phyloP scores from a whole-genome alignment of 2,329 filamentous ascomycete genomes.

The Bipolaris oryzae region DNA sequence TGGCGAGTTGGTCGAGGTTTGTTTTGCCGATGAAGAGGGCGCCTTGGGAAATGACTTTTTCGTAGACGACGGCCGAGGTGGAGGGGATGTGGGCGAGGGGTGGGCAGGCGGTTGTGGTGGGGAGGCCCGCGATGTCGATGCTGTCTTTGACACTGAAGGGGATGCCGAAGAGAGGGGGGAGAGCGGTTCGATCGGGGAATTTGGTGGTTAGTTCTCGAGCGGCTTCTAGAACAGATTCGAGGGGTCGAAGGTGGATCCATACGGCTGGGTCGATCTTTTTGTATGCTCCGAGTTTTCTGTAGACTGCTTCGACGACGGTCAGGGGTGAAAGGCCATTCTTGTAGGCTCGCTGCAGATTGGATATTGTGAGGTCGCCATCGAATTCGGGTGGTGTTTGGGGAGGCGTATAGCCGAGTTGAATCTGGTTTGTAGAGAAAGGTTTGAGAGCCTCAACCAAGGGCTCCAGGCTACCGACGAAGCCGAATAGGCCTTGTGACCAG shows the following conservation, averaged over 20 bases:
- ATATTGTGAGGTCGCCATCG: slow-evolving; percentile 53
- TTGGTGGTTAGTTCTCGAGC: slow-evolving; percentile 51
- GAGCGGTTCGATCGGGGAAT: slow-evolving; percentile 48
- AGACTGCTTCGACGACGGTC: slow-evolving; percentile 54
- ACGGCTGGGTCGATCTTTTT: slow-evolving; percentile 55
- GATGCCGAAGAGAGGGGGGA: slow-evolving; percentile 61
- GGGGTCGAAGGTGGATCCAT: slow-evolving; percentile 56
- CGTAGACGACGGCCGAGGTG: slow-evolving; percentile 58
- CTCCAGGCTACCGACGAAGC: slow-evolving; percentile 55
- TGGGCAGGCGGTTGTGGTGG: slow-evolving; percentile 60
- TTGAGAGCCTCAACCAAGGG: slow-evolving; percentile 45
- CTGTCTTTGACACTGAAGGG: slow-evolving; percentile 65
- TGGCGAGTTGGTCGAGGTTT: slow-evolving; percentile 68
- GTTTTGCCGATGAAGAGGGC: slow-evolving; percentile 66
- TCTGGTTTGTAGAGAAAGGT: slow-evolving; percentile 16
- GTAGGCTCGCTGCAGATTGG: slow-evolving; percentile 54
- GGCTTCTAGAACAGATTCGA: slow-evolving; percentile 49
- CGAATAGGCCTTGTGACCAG: slow-evolving; percentile 60
- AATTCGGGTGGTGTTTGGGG: slow-evolving; percentile 49
- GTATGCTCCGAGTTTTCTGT: slow-evolving; percentile 58
- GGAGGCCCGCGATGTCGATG: slow-evolving; percentile 59
- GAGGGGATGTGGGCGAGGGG: slow-evolving; percentile 56
- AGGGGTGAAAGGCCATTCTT: slow-evolving; percentile 52
- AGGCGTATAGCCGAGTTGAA: slow-evolving; percentile 20
- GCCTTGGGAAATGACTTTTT: slow-evolving; percentile 57